phyloP scores from a whole-genome alignment of 1,139 yeast species.

The Candida neerlandica region DNA sequence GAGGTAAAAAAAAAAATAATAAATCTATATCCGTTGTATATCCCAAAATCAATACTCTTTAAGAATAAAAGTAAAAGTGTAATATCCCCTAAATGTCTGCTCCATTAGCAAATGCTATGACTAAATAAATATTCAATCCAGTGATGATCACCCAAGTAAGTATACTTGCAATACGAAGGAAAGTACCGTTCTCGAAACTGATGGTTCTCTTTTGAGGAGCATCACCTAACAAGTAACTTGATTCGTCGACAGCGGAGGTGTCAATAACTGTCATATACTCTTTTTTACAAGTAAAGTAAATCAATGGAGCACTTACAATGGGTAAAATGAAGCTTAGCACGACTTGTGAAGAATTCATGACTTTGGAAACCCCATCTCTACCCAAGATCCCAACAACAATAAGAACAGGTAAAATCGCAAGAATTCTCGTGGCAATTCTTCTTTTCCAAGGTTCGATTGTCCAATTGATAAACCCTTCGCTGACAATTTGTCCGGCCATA shows the following conservation, averaged over 20 bases:
- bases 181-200: slow-evolving; percentile 65
- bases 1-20: not conserved
- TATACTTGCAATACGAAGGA: slow-evolving; percentile 56
- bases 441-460: slow-evolving; percentile 67
- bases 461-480: slow-evolving; percentile 82
- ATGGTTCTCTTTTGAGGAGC: slow-evolving; percentile 16
- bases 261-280: slow-evolving; percentile 57
- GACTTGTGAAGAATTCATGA: slow-evolving; percentile 76
- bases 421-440: slow-evolving; percentile 67
- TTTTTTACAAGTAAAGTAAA: slow-evolving; percentile 66
- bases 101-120: slow-evolving; percentile 68
- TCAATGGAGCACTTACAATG: slow-evolving; percentile 73
- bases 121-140: slow-evolving; percentile 70
- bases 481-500: slow-evolving; percentile 77
- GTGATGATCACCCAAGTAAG: slow-evolving; percentile 74
- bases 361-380: slow-evolving; percentile 66
- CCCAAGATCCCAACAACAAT: slow-evolving; percentile 66
- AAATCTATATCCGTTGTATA: not conserved
- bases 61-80: slow-evolving; percentile 1
- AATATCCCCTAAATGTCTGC: slow-evolving; percentile 52
- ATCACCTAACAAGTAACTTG: slow-evolving; percentile 12
- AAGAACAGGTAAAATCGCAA: slow-evolving; percentile 74
- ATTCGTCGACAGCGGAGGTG: slow-evolving; percentile 18
- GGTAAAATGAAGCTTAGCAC: slow-evolving; percentile 70
- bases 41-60: too few species aligned